These are phyloP conservation scores for Puccinia triticina DNA, from an alignment of 1,284 basidiomycete genomes.

Conservation along the genomic window DNA sequence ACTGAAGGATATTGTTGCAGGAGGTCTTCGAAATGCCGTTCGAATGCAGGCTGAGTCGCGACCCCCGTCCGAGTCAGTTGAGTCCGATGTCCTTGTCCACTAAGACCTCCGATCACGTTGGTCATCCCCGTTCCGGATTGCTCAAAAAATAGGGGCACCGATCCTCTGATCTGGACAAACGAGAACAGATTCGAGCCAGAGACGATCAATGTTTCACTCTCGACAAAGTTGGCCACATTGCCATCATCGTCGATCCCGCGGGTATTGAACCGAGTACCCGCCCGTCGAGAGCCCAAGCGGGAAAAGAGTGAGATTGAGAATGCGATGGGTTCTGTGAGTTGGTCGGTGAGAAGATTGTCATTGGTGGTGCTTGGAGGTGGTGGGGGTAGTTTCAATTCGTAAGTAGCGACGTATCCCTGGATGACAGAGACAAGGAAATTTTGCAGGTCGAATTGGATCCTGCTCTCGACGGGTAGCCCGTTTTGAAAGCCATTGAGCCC, in stretches of 20 bases:
- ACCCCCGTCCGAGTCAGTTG: slow-evolving; percentile 57
- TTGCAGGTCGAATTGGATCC: slow-evolving; percentile 59
- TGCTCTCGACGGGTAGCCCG: slow-evolving; percentile 61
- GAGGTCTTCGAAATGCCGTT: slow-evolving; percentile 59
- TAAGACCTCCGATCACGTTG: slow-evolving; percentile 63
- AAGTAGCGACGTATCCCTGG: slow-evolving; percentile 82
- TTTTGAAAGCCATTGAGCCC: slow-evolving; percentile 60
- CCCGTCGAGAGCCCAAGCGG: slow-evolving; percentile 87
- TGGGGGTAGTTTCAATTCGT: slow-evolving; percentile 72
- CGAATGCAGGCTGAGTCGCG: slow-evolving; percentile 58
- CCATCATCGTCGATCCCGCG: slow-evolving; percentile 97
- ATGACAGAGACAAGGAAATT: slow-evolving; percentile 72
- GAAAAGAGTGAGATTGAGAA: slow-evolving; percentile 77
- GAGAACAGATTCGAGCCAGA: slow-evolving; percentile 30
- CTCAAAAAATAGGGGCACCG: slow-evolving; percentile 48
- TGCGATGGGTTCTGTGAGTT: slow-evolving; percentile 60
- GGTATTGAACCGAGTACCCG: slow-evolving; percentile 95
- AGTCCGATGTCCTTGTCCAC: slow-evolving; percentile 56
- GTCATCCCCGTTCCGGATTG: slow-evolving; percentile 64
- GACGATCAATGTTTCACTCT: slow-evolving; percentile 65
- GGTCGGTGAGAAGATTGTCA: slow-evolving; percentile 65
- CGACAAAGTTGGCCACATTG: slow-evolving; percentile 95
- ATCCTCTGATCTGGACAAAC: slow-evolving; percentile 33
- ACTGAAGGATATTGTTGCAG: slow-evolving; percentile 57
- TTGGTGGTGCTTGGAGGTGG: slow-evolving; percentile 65